A percentile compares a stretch with the other conserved stretches of the same genome.
phyloP scores from a whole-genome alignment of 352 stramenopile genomes.

The Aphanomyces astaci region DNA sequence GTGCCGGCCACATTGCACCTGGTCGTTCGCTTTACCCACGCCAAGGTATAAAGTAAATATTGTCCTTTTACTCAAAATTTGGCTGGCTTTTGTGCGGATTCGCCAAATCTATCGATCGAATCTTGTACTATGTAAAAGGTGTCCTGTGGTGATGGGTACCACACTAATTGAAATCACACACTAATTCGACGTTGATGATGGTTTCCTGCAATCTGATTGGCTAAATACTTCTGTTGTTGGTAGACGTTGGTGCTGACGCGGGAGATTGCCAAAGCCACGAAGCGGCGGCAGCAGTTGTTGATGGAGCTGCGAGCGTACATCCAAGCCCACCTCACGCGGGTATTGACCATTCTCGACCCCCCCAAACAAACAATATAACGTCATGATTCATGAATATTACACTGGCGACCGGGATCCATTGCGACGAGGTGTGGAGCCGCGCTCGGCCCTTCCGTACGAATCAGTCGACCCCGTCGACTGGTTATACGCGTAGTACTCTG shows the following conservation, averaged over 20 bases:
- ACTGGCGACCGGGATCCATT: no score
- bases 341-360: background rate
- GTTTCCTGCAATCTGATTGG: background rate
- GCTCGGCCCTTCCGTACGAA: no score
- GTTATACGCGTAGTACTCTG: no score
- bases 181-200: slow-evolving; percentile 4
- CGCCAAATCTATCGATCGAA: no score
- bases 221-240: no score
- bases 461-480: no score
- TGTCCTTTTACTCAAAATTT: background rate
- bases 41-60: slow-evolving; percentile 31
- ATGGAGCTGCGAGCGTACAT: slow-evolving; percentile 36
- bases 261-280: slow-evolving; percentile 38
- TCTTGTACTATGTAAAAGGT: no score
- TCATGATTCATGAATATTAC: no score
- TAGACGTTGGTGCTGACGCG: slow-evolving; percentile 51
- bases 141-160: no score
- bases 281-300: slow-evolving; percentile 32
- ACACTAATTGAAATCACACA: no score
- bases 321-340: slow-evolving; percentile 29
- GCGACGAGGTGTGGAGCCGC: no score
- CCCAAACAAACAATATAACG: slow-evolving; percentile 4
- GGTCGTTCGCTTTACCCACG: slow-evolving; percentile 40
- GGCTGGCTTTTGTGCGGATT: no score
- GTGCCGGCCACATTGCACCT: slow-evolving; percentile 39